Base-by-base conservation (phyloP, 441 rosid genomes). In the Flueggea neowawraea region DNA sequence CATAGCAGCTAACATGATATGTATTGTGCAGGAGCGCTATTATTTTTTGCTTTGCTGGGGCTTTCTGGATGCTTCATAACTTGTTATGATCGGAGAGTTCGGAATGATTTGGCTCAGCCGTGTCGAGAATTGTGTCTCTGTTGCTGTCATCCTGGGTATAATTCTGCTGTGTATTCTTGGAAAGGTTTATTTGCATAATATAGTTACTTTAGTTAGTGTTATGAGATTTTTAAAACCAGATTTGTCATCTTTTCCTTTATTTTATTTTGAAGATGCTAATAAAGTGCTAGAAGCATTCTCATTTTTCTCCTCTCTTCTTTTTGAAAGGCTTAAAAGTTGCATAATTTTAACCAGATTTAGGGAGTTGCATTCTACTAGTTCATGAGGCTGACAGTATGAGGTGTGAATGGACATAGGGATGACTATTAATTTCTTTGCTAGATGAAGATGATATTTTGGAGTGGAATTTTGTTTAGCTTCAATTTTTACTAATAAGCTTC, bases 111-210 rank as follows among this genome's bases (percentile, higher is more conserved):
- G 81, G 98, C 97, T 61, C 99, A 92, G 75, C 99, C 97, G 57
- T 95, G 97, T 75, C 85, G 97, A 73, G 98, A 95, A 75, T 78
- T 95, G 68, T 95, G 97, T 72, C 95, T 95, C 17, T 92, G 98
- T 72, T 95, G 98, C 88, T 92, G 99, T 78, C 98, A 92, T 58
- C 99, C 97, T 4, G 99, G 99, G 99, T 95, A 94, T 63, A 39
- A 65, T 60, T 68, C 58, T 64, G 41, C 57, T 69, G 4, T 62
- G 4, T 60, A 10, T 65, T 63, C 31, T 64, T 36, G 31, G 28
- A 33, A 60, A 45, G 52, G 56, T 60, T 52, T 49, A 61, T 63
- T 44, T 36, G 41, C 41, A 36, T 57, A 52, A n/a, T 36, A 33
- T 59, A 48, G 17, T 56, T 41, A 47, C 0, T 47, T 47, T 10